Evolutionary conservation across 768 basidiomycete species (phyloP).

Genomic region (Boletus rubescentipes): DNA sequence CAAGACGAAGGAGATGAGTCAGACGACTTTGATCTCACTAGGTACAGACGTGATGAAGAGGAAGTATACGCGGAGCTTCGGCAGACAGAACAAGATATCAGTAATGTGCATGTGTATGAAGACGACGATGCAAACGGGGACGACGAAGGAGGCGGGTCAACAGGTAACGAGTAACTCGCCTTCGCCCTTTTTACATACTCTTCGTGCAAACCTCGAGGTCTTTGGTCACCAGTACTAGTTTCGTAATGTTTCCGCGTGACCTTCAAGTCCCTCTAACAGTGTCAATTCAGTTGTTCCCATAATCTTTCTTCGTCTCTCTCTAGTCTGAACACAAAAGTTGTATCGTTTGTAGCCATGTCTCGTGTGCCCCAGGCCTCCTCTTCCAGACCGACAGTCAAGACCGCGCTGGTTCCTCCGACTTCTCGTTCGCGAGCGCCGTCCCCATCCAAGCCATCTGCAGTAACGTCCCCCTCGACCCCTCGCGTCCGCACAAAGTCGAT

Average conservation of each 20-base stretch:
- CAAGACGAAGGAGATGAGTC: constrained; percentile 48
- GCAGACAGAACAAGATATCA: constrained; percentile 16
- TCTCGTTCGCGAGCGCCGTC: constrained; percentile 34
- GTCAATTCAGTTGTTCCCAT: background rate
- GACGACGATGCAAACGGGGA: constrained; percentile 20
- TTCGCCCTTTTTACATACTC: background rate
- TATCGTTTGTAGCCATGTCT: constrained; percentile 32
- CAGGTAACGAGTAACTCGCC: background rate
- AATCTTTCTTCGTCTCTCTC: background rate
- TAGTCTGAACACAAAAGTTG: constrained; percentile 5
- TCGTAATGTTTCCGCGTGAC: constrained; percentile 23
- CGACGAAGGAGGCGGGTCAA: background rate
- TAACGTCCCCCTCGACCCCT: constrained; percentile 28
- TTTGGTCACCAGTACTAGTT: constrained; percentile 2
- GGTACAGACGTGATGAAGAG: constrained; percentile 50
- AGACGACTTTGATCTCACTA: constrained; percentile 57
- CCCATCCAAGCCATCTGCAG: constrained; percentile 28
- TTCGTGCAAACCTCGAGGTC: background rate
- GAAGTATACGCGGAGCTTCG: constrained; percentile 29
- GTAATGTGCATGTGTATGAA: constrained; percentile 18
- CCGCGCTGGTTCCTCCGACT: constrained; percentile 26
- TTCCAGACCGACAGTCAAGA: constrained; percentile 32
- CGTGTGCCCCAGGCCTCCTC: constrained; percentile 39
- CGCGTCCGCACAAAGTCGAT: constrained; percentile 38
- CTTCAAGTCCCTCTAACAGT: background rate